Evolutionary conservation across 129 eudicot genomes (phyloP).

Genomic region (Pulicaria dysenterica): DNA sequence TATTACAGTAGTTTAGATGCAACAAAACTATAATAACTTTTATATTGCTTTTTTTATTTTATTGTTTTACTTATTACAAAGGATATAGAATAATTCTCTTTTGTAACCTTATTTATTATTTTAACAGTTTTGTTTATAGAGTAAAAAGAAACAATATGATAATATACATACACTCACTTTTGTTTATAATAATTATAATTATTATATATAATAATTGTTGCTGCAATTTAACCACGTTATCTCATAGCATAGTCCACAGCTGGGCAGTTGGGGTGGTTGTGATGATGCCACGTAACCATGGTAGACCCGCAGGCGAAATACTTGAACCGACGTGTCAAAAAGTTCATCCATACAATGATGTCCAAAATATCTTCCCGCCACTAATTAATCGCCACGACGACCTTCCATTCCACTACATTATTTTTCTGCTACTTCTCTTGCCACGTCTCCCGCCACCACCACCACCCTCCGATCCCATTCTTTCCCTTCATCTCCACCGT

Average conservation of each 20-base stretch:
- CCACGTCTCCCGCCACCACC: constrained; percentile 49
- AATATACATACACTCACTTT: too few species aligned
- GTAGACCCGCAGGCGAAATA: background rate
- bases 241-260: background rate
- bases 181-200: background rate
- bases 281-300: constrained; percentile 30
- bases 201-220: background rate
- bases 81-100: too few species aligned
- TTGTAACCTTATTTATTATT: too few species aligned
- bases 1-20: too few species aligned
- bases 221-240: constrained; percentile 22
- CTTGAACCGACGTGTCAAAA: constrained; percentile 36
- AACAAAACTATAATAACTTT: too few species aligned
- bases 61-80: too few species aligned
- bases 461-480: constrained; percentile 31
- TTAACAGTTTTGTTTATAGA: too few species aligned
- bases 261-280: constrained; percentile 12
- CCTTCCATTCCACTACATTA: constrained; percentile 6
- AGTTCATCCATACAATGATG: constrained; percentile 42
- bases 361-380: constrained; percentile 42
- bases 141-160: too few species aligned
- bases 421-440: constrained; percentile 41
- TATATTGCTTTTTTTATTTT: too few species aligned
- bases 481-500: constrained; percentile 36
- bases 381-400: constrained; percentile 44